A percentile compares a stretch with the other conserved stretches of the same genome.
Evolutionary conservation across 2,329 filamentous ascomycete species (phyloP).

Genomic region (Penicillium sp.): DNA sequence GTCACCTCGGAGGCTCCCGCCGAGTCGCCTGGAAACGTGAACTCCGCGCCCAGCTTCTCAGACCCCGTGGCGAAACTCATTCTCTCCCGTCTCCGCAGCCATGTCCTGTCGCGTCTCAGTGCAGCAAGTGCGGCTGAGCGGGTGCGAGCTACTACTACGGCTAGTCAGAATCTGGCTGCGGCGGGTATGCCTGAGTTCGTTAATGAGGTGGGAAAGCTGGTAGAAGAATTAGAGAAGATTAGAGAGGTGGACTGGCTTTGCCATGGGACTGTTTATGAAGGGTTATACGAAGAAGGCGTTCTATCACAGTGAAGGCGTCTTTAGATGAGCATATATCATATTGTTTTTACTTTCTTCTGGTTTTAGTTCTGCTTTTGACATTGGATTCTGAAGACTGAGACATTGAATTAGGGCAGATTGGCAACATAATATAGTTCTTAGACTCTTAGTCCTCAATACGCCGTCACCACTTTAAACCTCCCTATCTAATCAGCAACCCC

Average conservation of each 20-base stretch:
- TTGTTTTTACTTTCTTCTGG: neutral
- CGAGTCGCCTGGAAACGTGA: slow-evolving; percentile 11
- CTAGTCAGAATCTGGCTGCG: slow-evolving; percentile 56
- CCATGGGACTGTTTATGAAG: slow-evolving; percentile 57
- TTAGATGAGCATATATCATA: slow-evolving; percentile 6
- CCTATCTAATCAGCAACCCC: slow-evolving; percentile 12
- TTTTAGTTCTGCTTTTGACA: neutral
- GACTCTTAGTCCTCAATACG: neutral
- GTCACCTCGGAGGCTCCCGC: slow-evolving; percentile 56
- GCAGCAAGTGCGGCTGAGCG: slow-evolving; percentile 60
- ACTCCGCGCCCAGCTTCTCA: slow-evolving; percentile 45
- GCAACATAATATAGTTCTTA: slow-evolving; percentile 7
- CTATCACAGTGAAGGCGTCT: slow-evolving; percentile 19
- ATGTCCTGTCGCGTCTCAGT: slow-evolving; percentile 53
- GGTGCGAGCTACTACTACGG: slow-evolving; percentile 55
- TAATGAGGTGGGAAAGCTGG: slow-evolving; percentile 55
- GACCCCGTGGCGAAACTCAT: slow-evolving; percentile 61
- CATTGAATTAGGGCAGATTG: slow-evolving; percentile 11
- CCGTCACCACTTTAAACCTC: neutral
- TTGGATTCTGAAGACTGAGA: neutral
- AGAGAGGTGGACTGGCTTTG: slow-evolving; percentile 57
- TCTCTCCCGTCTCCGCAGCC: slow-evolving; percentile 56
- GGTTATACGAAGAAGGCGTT: slow-evolving; percentile 39
- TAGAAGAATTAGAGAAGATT: slow-evolving; percentile 56
- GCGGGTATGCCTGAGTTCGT: slow-evolving; percentile 62